These are phyloP conservation scores for Hanseniaspora sp. DNA, from an alignment of 1,139 yeast species.

Conservation along the genomic window DNA sequence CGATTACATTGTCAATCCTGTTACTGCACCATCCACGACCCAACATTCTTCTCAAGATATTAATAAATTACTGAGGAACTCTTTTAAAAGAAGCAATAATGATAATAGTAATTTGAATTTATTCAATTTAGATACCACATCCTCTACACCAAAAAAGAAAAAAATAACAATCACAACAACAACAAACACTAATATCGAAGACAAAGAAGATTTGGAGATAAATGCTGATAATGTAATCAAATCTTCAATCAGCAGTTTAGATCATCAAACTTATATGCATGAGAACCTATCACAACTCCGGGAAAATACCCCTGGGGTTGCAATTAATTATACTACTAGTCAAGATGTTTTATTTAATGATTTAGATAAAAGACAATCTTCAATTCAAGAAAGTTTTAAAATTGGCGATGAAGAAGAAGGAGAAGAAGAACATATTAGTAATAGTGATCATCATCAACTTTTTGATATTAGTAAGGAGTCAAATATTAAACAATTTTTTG, in stretches of 20 bases:
- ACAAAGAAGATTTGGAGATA: background rate
- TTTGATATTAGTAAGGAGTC: background rate
- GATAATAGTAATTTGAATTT: conserved; percentile 2
- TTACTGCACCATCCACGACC: background rate
- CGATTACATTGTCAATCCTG: conserved; percentile 3
- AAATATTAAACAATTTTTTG: background rate
- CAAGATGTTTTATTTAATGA: background rate
- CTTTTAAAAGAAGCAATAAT: background rate
- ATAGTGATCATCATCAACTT: background rate
- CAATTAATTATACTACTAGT: background rate
- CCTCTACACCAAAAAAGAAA: background rate
- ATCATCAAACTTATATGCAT: background rate
- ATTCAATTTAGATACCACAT: background rate
- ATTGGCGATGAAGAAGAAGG: background rate
- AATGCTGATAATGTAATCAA: background rate
- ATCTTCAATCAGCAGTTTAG: background rate
- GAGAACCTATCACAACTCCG: background rate
- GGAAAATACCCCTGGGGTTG: background rate
- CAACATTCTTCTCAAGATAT: background rate
- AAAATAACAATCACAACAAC: background rate
- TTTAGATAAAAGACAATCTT: background rate
- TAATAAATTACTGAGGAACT: conserved; percentile 7
- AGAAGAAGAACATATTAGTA: background rate
- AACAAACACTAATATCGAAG: background rate
- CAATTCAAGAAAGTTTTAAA: background rate